These are phyloP conservation scores for Paecilomyces niveus DNA, from an alignment of 2,329 filamentous ascomycete genomes.

Conservation along the genomic window DNA sequence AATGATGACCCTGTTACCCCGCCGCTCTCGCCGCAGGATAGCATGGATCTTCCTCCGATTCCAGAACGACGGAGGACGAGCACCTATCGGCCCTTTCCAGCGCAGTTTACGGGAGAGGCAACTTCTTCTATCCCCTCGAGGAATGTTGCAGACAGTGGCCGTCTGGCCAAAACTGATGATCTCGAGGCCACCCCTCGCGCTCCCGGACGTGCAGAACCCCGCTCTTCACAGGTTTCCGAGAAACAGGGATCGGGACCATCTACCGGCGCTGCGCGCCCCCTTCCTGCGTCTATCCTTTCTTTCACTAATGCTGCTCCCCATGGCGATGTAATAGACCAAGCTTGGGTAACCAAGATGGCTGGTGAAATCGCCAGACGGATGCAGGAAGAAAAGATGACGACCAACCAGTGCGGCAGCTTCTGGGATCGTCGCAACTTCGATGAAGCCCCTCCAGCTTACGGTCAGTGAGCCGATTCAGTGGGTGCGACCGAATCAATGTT, in stretches of 20 bases:
- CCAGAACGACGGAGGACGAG: slow-evolving; percentile 26
- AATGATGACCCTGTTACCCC: slow-evolving; percentile 50
- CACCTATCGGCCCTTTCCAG: slow-evolving; percentile 10
- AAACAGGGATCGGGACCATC: slow-evolving; percentile 22
- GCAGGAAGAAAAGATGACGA: slow-evolving; percentile 67
- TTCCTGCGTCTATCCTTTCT: slow-evolving; percentile 28
- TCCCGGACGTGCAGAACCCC: slow-evolving; percentile 13
- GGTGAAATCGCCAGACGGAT: slow-evolving; percentile 79
- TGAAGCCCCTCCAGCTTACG: slow-evolving; percentile 37
- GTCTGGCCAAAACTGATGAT: slow-evolving; percentile 11
- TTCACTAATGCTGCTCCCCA: slow-evolving; percentile 24
- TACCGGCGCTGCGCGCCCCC: slow-evolving; percentile 14
- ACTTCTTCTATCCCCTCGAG: slow-evolving; percentile 18
- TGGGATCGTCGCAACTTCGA: slow-evolving; percentile 32
- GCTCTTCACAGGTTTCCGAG: slow-evolving; percentile 12
- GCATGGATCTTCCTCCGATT: slow-evolving; percentile 23
- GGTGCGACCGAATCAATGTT: background rate
- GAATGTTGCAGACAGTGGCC: slow-evolving; percentile 5
- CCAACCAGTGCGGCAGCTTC: slow-evolving; percentile 25
- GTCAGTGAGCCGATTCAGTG: slow-evolving; percentile 22
- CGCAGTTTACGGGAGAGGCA: slow-evolving; percentile 13
- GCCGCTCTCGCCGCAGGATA: slow-evolving; percentile 39
- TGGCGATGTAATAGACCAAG: slow-evolving; percentile 39
- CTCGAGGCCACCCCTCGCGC: slow-evolving; percentile 27
- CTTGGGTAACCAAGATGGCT: slow-evolving; percentile 63